Conservation (phyloP, 1,284 basidiomycete genomes). For the Ustilago trichophora region DNA sequence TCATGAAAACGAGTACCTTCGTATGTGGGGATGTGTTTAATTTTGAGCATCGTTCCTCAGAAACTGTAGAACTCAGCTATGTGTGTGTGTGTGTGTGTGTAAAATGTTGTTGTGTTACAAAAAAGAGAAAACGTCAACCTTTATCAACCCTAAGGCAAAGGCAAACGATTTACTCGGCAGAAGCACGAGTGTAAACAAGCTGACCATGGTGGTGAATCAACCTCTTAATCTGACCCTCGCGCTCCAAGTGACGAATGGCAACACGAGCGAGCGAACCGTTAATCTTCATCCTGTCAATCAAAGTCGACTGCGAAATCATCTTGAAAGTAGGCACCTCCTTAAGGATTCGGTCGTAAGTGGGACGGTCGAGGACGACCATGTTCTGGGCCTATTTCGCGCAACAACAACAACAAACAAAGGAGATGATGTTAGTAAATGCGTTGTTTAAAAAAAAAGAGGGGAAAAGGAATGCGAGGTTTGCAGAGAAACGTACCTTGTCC, state of each 20-base stretch:
- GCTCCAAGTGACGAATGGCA: slow-evolving; percentile 92
- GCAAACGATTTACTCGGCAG: slow-evolving; percentile 52
- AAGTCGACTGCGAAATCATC: slow-evolving; percentile 86
- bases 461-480: neutral
- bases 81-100: too few species aligned
- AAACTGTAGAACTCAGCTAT: too few species aligned
- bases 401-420: neutral
- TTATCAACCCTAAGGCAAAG: too few species aligned
- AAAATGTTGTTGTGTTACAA: too few species aligned
- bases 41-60: too few species aligned
- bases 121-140: too few species aligned
- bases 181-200: slow-evolving; percentile 78
- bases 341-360: slow-evolving; percentile 90
- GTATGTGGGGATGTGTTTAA: too few species aligned
- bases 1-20: too few species aligned
- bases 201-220: slow-evolving; percentile 96
- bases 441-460: neutral
- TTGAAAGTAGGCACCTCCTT: slow-evolving; percentile 99
- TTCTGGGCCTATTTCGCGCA: slow-evolving; percentile 70
- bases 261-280: slow-evolving; percentile 93
- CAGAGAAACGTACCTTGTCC: slow-evolving; percentile 83
- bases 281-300: slow-evolving; percentile 97
- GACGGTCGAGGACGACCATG: slow-evolving; percentile 78
- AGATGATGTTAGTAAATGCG: too few species aligned
- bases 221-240: slow-evolving; percentile 93